Evolutionary conservation across 1,284 basidiomycete species (phyloP).

Genomic region (Singerocomus rubriflavus): DNA sequence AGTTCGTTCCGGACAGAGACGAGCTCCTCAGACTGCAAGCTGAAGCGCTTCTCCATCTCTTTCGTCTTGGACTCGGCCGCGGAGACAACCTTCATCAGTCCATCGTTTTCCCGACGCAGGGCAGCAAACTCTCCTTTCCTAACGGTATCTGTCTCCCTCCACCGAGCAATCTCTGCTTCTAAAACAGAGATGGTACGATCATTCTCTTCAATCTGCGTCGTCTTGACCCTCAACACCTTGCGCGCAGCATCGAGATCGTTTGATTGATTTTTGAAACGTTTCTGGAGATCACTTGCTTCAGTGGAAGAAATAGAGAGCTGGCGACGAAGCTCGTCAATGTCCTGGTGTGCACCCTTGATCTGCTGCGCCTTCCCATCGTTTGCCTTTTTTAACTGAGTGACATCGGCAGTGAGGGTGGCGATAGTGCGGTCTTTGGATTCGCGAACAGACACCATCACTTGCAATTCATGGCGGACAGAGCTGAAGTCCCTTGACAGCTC

Average conservation of each 20-base stretch:
- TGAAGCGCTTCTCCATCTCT: too few relatives aligned
- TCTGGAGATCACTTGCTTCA: background rate
- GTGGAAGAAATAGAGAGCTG: background rate
- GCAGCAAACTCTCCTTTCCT: too few relatives aligned
- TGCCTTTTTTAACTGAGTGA: background rate
- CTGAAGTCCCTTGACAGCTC: background rate
- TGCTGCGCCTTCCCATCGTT: background rate
- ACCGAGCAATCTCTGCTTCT: background rate
- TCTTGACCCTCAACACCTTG: background rate
- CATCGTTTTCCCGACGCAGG: too few relatives aligned
- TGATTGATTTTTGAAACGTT: background rate
- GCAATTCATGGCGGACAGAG: background rate
- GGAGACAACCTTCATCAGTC: too few relatives aligned
- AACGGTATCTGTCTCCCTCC: background rate
- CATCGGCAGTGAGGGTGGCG: background rate
- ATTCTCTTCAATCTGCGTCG: background rate
- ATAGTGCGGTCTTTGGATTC: slow-evolving; percentile 4
- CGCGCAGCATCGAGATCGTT: background rate
- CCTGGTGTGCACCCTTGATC: background rate
- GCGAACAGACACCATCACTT: background rate
- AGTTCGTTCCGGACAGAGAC: too few relatives aligned
- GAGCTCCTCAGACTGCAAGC: too few relatives aligned
- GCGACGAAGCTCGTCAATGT: background rate
- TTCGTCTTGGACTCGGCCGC: too few relatives aligned
- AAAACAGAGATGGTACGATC: background rate